Evolutionary conservation across 176 grass and related monocot genomes (phyloP).

Genomic region (Echinochloa phyllopogon): DNA sequence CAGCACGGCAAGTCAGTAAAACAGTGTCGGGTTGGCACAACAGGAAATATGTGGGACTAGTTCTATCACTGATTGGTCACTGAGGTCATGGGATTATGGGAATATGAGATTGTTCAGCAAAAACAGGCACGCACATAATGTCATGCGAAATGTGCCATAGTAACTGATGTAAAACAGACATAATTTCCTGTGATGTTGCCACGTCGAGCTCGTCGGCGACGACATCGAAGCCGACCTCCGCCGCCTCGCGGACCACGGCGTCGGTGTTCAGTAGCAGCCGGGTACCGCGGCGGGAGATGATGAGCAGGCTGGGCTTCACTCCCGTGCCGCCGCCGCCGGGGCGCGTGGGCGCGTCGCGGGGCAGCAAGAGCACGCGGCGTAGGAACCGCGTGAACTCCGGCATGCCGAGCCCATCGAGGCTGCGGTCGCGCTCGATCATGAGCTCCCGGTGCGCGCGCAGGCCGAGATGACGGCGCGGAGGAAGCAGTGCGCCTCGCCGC

Average conservation of each 20-base stretch:
- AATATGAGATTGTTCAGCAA: background rate
- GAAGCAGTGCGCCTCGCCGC: slow-evolving; percentile 72
- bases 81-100: background rate
- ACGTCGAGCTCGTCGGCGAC: slow-evolving; percentile 66
- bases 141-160: background rate
- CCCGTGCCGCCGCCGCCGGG: background rate
- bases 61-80: background rate
- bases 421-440: slow-evolving; percentile 51
- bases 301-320: slow-evolving; percentile 58
- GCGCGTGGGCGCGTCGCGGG: slow-evolving; percentile 47
- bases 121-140: background rate
- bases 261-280: slow-evolving; percentile 63
- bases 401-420: slow-evolving; percentile 51
- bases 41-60: background rate
- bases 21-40: background rate
- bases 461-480: slow-evolving; percentile 51
- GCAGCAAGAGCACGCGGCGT: slow-evolving; percentile 58
- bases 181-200: no score
- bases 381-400: slow-evolving; percentile 77
- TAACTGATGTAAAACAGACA: no score
- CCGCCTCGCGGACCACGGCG: slow-evolving; percentile 47
- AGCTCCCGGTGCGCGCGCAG: slow-evolving; percentile 80
- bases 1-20: background rate
- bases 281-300: slow-evolving; percentile 65
- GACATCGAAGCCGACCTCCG: slow-evolving; percentile 69